These are phyloP conservation scores for Linum tenue DNA, from an alignment of 345 rosid species.

Conservation along the genomic window DNA sequence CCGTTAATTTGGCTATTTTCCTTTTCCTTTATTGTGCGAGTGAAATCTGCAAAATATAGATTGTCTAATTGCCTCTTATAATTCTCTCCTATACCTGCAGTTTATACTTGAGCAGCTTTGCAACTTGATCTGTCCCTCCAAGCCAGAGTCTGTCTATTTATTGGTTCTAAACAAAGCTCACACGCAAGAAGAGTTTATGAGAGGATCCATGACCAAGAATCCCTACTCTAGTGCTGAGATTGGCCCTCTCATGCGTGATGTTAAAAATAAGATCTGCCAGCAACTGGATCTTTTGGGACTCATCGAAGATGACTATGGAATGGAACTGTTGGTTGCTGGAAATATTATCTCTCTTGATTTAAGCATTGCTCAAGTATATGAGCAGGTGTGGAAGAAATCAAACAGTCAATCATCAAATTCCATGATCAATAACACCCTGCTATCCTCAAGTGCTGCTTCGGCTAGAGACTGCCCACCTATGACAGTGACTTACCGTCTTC, in stretches of 20 bases:
- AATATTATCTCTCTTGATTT: constrained; percentile 95
- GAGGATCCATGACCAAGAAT: constrained; percentile 98
- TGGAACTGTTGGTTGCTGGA: constrained; percentile 97
- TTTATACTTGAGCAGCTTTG: constrained; percentile 98
- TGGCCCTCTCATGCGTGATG: constrained; percentile 99
- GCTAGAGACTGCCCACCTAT: constrained; percentile 83
- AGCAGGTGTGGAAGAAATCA: constrained; percentile 97
- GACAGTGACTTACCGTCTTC: constrained; percentile 96
- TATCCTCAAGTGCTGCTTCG: constrained; percentile 51
- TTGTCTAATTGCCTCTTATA: not conserved
- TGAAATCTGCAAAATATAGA: too few species aligned
- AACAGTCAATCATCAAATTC: constrained; percentile 58
- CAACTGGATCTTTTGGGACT: constrained; percentile 83
- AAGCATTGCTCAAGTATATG: constrained; percentile 95
- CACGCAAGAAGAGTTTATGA: constrained; percentile 93
- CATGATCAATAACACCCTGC: constrained; percentile 45
- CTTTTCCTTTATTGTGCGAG: too few species aligned
- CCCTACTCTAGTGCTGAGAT: constrained; percentile 96
- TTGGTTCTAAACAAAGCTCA: constrained; percentile 90
- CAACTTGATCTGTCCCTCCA: constrained; percentile 95
- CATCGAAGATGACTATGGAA: constrained; percentile 90
- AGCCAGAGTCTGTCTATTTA: constrained; percentile 81
- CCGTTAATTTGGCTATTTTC: not conserved
- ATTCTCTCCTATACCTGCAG: constrained; percentile 40
- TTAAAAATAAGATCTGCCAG: constrained; percentile 92